Base-by-base conservation (phyloP, 129 eudicot species). In the Chrysanthemum makinoi region DNA sequence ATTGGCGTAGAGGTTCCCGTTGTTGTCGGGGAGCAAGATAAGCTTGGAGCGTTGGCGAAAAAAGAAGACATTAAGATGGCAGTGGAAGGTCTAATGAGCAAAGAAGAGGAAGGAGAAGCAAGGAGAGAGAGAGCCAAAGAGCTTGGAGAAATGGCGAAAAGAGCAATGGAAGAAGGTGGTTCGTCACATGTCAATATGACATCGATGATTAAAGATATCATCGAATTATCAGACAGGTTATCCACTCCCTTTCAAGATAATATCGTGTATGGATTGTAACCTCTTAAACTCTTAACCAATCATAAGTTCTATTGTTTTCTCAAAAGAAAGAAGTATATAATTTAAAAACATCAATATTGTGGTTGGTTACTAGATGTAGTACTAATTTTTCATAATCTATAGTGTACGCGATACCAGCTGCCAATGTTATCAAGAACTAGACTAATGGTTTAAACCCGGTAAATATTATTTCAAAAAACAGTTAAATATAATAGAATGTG, bases 91-190 rank as follows among this genome's bases (percentile, higher is more conserved):
- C 8, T 90, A 22, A 83, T 87, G 83, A 85, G 75, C 4, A 81
- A 18, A 49, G 88, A 84, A 18, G 82, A 78, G 70, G 89, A 82
- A 16, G 96, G 83, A 15, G 60, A 28, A 26, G 74, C 61, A 52
- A 81, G 95, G 66, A 78, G 87, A 66, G 67, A 67, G 46, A 69
- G 79, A 61, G 83, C 82, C 1, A 57, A 26, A 51, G 74, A 62
- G 72, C 72, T 86, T 1, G 75, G 65, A 14, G 66, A 83, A 47
- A 71, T 60, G 85, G 87, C 87, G 1, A 79, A 67, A 18, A 78
- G n/a, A 52, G 85, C 95, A 0, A 68, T 79, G 60, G 84, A 79
- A 71, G 86, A 70, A 70, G 87, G 85, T 39, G 97, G 97, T 44
- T 83, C 97, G 9, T 84, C 95, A 69, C 33, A 74, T 10, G 4